A percentile compares a stretch with the other conserved stretches of the same genome.
Evolutionary conservation across 2,329 filamentous ascomycete genomes (phyloP).

Genomic region (Neurospora sp.): DNA sequence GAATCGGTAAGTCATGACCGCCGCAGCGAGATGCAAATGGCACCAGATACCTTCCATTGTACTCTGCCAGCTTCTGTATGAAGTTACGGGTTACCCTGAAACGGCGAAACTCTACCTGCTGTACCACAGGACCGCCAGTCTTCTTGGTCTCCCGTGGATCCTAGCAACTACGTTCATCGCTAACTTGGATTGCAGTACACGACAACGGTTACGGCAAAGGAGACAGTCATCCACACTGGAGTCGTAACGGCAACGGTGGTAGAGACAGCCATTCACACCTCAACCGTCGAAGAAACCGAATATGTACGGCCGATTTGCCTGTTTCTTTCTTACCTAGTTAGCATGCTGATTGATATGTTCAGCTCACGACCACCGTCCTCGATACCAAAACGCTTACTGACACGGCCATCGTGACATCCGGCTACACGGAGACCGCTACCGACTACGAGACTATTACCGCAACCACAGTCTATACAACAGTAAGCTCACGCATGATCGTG

Average conservation of each 20-base stretch:
- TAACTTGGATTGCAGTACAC: not conserved
- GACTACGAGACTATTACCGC: conserved; percentile 7
- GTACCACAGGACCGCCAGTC: not conserved
- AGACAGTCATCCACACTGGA: conserved; percentile 1
- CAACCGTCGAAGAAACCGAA: not conserved
- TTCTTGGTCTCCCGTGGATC: not conserved
- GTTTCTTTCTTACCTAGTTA: not conserved
- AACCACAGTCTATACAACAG: conserved; percentile 11
- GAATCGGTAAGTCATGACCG: not conserved
- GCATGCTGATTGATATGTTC: conserved; percentile 1
- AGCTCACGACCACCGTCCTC: conserved; percentile 3
- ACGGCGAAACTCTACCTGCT: not conserved
- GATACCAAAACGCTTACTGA: not conserved
- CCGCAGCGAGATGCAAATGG: not conserved
- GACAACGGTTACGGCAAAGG: not conserved
- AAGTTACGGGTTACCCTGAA: not conserved
- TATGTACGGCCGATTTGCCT: not conserved
- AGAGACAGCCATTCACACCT: conserved; percentile 2
- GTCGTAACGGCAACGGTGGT: conserved; percentile 3
- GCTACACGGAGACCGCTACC: not conserved
- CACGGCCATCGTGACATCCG: not conserved
- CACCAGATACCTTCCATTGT: not conserved
- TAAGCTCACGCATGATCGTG: not conserved
- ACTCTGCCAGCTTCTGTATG: not conserved
- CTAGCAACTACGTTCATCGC: not conserved